These are phyloP conservation scores for Sclerotinia nivalis DNA, from an alignment of 2,329 filamentous ascomycete genomes.

Conservation along the genomic window DNA sequence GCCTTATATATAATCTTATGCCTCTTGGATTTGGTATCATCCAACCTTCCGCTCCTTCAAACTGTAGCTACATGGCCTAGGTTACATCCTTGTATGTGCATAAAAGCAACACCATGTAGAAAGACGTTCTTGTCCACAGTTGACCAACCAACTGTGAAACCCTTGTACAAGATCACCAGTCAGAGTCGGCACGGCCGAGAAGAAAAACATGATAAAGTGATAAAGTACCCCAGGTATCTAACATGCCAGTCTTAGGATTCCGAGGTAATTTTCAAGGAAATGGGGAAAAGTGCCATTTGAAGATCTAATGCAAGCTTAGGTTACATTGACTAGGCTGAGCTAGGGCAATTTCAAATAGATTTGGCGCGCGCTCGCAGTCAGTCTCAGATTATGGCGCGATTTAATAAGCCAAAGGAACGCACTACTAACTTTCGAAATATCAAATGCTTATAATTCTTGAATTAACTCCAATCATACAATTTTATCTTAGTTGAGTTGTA, in stretches of 20 bases:
- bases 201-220: not conserved
- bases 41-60: conserved; percentile 4
- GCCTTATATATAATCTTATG: conserved; percentile 19
- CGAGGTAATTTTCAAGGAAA: not conserved
- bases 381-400: not conserved
- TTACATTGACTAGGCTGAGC: not conserved
- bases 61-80: not conserved
- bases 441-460: no score
- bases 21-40: not conserved
- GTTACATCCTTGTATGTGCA: conserved; percentile 6
- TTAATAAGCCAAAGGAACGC: no score
- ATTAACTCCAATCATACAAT: no score
- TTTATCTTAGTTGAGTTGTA: no score
- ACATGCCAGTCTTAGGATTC: not conserved
- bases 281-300: not conserved
- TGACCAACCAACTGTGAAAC: not conserved
- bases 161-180: not conserved
- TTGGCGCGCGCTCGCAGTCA: conserved; percentile 3
- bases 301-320: not conserved
- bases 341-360: not conserved
- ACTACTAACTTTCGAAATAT: no score
- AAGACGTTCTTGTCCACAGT: not conserved
- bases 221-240: not conserved
- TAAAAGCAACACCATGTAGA: not conserved
- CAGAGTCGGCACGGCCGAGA: not conserved